These are phyloP conservation scores for Phytopythium mirpurense DNA, from an alignment of 352 stramenopile genomes.

Conservation along the genomic window DNA sequence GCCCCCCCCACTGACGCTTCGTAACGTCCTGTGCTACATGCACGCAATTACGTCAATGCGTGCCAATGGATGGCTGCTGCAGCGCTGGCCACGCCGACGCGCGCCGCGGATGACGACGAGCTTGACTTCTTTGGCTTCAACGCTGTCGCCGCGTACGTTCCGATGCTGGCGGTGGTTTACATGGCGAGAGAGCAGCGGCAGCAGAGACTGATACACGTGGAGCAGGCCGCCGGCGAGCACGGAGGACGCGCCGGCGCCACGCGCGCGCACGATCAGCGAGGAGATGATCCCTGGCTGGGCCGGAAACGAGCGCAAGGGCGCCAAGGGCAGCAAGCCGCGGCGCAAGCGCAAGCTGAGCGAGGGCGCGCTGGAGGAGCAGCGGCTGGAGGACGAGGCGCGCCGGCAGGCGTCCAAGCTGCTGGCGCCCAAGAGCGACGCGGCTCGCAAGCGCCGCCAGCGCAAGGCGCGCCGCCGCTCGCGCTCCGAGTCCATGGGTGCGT, in stretches of 20 bases:
- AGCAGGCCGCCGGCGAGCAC: constrained; percentile 8
- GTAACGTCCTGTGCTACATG: too few species aligned
- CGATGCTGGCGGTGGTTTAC: neutral
- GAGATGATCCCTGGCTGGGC: constrained; percentile 67
- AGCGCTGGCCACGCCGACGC: neutral
- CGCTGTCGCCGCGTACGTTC: constrained; percentile 15
- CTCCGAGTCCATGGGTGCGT: constrained; percentile 28
- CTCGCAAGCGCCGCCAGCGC: constrained; percentile 38
- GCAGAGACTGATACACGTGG: neutral
- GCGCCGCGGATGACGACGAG: constrained; percentile 28
- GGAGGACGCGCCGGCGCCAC: constrained; percentile 26
- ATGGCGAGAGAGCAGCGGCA: too few species aligned
- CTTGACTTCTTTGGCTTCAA: constrained; percentile 84
- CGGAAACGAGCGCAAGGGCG: constrained; percentile 37
- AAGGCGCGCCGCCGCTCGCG: constrained; percentile 32
- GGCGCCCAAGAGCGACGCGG: constrained; percentile 39
- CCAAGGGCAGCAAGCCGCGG: constrained; percentile 59
- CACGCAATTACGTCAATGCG: too few species aligned
- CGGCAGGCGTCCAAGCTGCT: constrained; percentile 63
- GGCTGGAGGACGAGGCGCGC: constrained; percentile 60
- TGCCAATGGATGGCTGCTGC: neutral
- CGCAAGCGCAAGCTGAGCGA: constrained; percentile 84
- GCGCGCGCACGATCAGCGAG: constrained; percentile 59
- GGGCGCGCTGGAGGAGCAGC: constrained; percentile 66
- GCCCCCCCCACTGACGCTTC: too few species aligned